Conservation (phyloP, 495 filamentous ascomycete genomes). For the Platismatia glauca region DNA sequence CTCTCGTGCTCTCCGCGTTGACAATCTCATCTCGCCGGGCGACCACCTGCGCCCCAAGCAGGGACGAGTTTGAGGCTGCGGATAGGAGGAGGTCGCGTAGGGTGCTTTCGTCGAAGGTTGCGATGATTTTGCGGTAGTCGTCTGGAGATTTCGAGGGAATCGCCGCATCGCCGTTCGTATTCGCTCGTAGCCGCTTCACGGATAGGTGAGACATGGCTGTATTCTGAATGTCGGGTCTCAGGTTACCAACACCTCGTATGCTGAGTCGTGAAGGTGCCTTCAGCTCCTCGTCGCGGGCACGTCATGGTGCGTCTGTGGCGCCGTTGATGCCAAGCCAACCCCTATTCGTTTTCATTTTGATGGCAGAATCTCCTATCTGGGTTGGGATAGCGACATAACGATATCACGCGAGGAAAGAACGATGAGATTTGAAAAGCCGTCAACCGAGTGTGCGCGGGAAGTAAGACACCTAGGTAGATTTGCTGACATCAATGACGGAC, state of each 20-base stretch:
- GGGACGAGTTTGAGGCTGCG: background rate
- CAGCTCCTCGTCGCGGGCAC: background rate
- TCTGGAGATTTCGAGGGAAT: background rate
- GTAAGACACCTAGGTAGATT: background rate
- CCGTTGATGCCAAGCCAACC: background rate
- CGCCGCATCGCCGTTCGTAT: background rate
- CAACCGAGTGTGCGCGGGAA: background rate
- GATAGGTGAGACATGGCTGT: conserved; percentile 1
- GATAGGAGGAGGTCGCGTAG: background rate
- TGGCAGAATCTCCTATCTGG: background rate
- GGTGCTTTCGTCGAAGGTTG: conserved; percentile 5
- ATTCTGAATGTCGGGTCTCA: background rate
- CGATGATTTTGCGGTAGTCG: background rate
- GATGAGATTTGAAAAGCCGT: background rate
- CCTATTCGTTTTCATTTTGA: background rate
- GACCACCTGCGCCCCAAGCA: background rate
- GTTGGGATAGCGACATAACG: too few species aligned
- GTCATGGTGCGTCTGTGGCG: background rate
- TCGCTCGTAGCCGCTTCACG: conserved; percentile 1
- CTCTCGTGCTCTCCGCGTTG: background rate
- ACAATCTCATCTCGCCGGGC: background rate
- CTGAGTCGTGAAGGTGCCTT: background rate
- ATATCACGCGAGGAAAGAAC: background rate
- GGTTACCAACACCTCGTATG: background rate
- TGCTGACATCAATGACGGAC: background rate